Percentiles rank a stretch among this genome's conserved stretches.
phyloP scores from a whole-genome alignment of 495 filamentous ascomycete species.

The Hyaloscypha hepaticicola region DNA sequence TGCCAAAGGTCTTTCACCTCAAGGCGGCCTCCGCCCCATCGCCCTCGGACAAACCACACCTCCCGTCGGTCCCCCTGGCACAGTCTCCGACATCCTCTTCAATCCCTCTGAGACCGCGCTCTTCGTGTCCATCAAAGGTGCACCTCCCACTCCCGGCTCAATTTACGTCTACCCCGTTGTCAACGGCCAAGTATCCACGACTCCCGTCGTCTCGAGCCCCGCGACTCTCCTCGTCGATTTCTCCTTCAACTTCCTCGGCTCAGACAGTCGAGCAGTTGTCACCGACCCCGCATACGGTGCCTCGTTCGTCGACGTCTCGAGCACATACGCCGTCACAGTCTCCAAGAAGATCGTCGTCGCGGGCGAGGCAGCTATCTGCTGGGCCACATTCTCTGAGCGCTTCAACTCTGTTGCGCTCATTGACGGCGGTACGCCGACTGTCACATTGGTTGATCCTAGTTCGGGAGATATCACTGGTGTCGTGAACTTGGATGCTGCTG shows the following conservation, averaged over 20 bases:
- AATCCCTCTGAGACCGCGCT: constrained; percentile 34
- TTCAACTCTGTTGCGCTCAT: constrained; percentile 29
- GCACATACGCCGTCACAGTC: constrained; percentile 19
- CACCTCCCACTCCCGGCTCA: constrained; percentile 26
- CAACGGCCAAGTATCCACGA: constrained; percentile 17
- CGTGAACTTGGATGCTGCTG: constrained; percentile 3
- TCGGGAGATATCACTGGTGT: constrained; percentile 24
- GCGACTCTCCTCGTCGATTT: constrained; percentile 29
- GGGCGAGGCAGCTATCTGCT: constrained; percentile 32
- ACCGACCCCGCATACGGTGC: constrained; percentile 33
- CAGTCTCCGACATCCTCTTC: constrained; percentile 34
- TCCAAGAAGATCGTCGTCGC: constrained; percentile 26
- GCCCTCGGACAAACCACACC: constrained; percentile 32
- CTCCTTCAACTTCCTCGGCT: constrained; percentile 32
- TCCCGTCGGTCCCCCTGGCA: constrained; percentile 26
- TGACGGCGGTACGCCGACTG: constrained; percentile 24
- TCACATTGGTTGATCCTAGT: constrained; percentile 27
- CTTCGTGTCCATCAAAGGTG: constrained; percentile 33
- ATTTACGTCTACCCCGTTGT: constrained; percentile 33
- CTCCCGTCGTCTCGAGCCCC: constrained; percentile 23
- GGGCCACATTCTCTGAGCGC: constrained; percentile 27
- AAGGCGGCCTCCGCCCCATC: constrained; percentile 29
- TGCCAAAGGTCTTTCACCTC: constrained; percentile 23
- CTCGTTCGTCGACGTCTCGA: constrained; percentile 27
- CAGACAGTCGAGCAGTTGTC: constrained; percentile 27